phyloP scores from a whole-genome alignment of 225 moss, liverwort and hornwort genomes.

The Lunularia cruciata region DNA sequence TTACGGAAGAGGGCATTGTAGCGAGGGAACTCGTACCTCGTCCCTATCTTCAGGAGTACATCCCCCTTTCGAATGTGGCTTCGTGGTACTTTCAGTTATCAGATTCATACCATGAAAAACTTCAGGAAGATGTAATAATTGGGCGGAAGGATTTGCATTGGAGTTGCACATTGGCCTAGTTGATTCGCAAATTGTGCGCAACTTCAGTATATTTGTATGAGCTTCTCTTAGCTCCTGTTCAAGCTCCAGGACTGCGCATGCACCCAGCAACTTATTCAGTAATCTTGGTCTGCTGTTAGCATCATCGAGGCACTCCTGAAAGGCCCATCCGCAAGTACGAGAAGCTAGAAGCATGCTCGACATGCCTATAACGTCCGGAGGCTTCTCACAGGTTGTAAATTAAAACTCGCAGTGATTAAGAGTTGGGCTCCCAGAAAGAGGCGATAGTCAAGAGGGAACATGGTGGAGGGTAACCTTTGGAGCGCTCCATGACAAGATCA shows the following conservation, averaged over 20 bases:
- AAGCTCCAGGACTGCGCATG: constrained; percentile 24
- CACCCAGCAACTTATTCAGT: no score
- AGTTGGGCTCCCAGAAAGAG: no score
- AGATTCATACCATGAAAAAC: neutral
- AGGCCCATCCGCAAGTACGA: no score
- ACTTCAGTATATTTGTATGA: constrained; percentile 6
- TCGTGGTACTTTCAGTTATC: neutral
- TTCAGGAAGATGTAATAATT: neutral
- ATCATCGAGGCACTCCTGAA: no score
- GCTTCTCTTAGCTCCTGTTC: constrained; percentile 14
- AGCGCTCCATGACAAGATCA: constrained; percentile 31
- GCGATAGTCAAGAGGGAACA: no score
- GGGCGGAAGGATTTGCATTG: neutral
- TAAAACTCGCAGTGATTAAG: no score
- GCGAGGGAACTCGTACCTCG: no score
- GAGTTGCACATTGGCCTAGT: neutral
- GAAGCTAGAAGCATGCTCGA: no score
- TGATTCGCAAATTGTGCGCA: neutral
- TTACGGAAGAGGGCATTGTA: no score
- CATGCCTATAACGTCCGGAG: no score
- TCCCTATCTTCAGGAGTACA: neutral
- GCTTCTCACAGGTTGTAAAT: no score
- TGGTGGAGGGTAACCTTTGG: constrained; percentile 33
- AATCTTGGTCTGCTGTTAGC: no score
- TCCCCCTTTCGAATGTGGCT: neutral